phyloP scores from a whole-genome alignment of 176 grass and related monocot genomes.

The Lolium rigidum region DNA sequence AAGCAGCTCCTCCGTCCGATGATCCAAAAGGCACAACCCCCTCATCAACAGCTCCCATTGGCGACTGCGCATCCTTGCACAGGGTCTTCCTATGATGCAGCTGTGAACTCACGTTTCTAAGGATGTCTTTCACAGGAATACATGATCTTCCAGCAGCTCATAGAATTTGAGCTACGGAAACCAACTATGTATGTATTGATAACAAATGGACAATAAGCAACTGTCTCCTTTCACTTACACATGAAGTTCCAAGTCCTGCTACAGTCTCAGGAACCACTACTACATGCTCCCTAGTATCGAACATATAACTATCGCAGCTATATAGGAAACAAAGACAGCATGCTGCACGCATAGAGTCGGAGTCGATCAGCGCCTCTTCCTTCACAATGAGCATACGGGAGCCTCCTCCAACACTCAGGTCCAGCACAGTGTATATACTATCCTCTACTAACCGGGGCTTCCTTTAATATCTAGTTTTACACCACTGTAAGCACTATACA shows the following conservation, averaged over 20 bases:
- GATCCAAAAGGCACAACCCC: too few species aligned
- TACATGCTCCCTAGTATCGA: not conserved
- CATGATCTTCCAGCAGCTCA: too few species aligned
- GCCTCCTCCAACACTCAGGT: not conserved
- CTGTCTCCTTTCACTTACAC: not conserved
- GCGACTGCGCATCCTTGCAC: too few species aligned
- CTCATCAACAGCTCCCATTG: too few species aligned
- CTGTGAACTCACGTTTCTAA: too few species aligned
- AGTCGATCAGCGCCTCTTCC: constrained; percentile 1
- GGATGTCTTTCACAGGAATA: too few species aligned
- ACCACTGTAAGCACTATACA: constrained; percentile 45
- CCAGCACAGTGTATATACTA: not conserved
- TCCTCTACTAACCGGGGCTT: not conserved
- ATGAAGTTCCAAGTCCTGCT: not conserved
- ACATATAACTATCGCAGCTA: not conserved
- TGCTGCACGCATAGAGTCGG: not conserved
- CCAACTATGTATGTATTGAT: not conserved
- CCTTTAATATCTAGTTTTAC: constrained; percentile 37
- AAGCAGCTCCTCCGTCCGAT: too few species aligned
- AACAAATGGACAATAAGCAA: constrained; percentile 10
- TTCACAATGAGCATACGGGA: not conserved
- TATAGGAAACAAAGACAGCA: constrained; percentile 22
- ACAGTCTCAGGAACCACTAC: constrained; percentile 21
- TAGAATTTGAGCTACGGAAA: not conserved
- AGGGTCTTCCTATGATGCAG: too few species aligned